Evolutionary conservation across 352 stramenopile species (phyloP).

Genomic region (Globisporangium barbulae): DNA sequence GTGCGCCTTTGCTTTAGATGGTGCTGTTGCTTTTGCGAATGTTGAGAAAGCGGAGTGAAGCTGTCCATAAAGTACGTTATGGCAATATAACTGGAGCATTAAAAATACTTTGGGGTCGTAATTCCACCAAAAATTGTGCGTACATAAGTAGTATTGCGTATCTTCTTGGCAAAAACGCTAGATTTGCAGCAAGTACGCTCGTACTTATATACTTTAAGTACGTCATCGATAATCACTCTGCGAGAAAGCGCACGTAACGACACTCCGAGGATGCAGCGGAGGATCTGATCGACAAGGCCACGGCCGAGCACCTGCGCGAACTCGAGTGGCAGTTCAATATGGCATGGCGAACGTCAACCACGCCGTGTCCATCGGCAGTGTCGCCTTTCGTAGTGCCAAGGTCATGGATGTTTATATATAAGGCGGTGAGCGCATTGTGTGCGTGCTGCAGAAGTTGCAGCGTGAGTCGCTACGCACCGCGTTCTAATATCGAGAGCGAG

Average conservation of each 20-base stretch:
- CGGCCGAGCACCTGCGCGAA: conserved; percentile 35
- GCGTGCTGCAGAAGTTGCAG: conserved; percentile 57
- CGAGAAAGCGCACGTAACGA: not conserved
- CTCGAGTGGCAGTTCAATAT: conserved; percentile 78
- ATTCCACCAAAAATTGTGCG: not conserved
- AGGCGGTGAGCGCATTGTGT: conserved; percentile 62
- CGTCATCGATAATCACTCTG: not conserved
- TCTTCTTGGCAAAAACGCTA: not conserved
- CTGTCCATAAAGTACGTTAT: not conserved
- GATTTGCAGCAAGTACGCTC: not conserved
- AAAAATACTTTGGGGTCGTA: not conserved
- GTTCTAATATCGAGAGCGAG: conserved; percentile 14
- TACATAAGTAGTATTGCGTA: not conserved
- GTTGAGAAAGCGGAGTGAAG: not conserved
- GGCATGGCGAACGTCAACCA: conserved; percentile 49
- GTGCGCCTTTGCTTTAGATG: not conserved
- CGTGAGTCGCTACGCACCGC: conserved; percentile 40
- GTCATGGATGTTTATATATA: not conserved
- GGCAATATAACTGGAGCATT: not conserved
- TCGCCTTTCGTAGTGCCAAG: not conserved
- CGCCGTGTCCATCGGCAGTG: conserved; percentile 27
- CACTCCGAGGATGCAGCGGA: conserved; percentile 18
- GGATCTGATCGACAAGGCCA: conserved; percentile 56
- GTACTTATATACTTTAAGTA: not conserved
- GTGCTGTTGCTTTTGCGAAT: not conserved